A percentile compares a stretch with the other conserved stretches of the same genome.
Conservation (phyloP, 257 asterid species). For the Fraxinus quadrangulata region DNA sequence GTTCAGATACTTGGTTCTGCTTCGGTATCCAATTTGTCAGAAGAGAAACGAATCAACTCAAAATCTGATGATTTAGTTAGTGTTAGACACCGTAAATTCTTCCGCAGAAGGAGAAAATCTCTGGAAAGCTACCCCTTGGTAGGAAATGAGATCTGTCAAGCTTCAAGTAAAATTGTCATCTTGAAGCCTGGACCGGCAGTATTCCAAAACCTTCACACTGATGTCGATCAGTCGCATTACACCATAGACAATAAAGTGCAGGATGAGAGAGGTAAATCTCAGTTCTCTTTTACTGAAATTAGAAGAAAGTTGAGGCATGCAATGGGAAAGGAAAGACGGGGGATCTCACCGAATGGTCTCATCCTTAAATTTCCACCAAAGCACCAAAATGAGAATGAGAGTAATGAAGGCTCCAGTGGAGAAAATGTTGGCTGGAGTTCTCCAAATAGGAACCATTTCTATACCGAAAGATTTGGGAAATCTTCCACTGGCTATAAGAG, state of each 20-base stretch:
- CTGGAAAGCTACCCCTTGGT: slow-evolving; percentile 52
- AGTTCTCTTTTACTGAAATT: slow-evolving; percentile 81
- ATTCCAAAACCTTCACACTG: slow-evolving; percentile 40
- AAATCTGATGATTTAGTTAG: slow-evolving; percentile 49
- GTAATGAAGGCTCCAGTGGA: slow-evolving; percentile 34
- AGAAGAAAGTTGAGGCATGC: slow-evolving; percentile 83
- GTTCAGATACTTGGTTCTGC: slow-evolving; percentile 34
- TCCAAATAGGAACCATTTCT: slow-evolving; percentile 89
- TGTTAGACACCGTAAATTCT: slow-evolving; percentile 54
- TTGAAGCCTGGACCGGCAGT: slow-evolving; percentile 71
- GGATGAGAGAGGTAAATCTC: slow-evolving; percentile 50
- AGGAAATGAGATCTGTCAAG: slow-evolving; percentile 45
- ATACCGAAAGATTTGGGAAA: slow-evolving; percentile 63
- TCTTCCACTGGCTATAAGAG: slow-evolving; percentile 53
- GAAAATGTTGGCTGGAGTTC: slow-evolving; percentile 78
- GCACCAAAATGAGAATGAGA: slow-evolving; percentile 37
- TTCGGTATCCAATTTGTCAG: slow-evolving; percentile 34
- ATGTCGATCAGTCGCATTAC: slow-evolving; percentile 32
- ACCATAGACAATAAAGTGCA: slow-evolving; percentile 32
- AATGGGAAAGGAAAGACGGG: slow-evolving; percentile 72
- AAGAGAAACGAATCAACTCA: slow-evolving; percentile 38
- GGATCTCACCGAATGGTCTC: slow-evolving; percentile 35
- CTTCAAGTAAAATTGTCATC: slow-evolving; percentile 63
- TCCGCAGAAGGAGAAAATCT: slow-evolving; percentile 75
- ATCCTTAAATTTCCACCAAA: slow-evolving; percentile 30